Base-by-base conservation (phyloP, 2,329 filamentous ascomycete genomes). In the Pseudocercospora musae region DNA sequence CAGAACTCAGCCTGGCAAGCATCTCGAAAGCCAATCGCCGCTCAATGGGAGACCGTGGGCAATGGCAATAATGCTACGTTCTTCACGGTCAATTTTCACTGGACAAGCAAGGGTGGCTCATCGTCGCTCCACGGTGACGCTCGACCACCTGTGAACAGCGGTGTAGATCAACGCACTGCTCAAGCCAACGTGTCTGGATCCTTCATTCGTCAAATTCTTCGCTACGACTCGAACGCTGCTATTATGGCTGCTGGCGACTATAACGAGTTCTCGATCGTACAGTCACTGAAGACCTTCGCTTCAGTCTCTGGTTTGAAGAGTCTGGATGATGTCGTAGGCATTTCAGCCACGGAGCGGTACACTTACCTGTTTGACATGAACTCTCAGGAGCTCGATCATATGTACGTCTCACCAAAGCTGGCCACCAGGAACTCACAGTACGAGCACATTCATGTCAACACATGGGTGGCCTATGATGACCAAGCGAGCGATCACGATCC, bases 31-130 rank as follows among this genome's bases (percentile, higher is more conserved):
- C 88, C 89, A 1, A 78, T 91, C 0, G 86, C 81, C 0, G 89
- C 88, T 3, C 80, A 83, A 62, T 91, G 88, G 87, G 82, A 84
- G 70, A 81, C 85, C 0, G 76, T 85, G 33, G 80, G 82, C 61
- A 18, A 15, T 31, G 58, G 62, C 5, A 81, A 80, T 27, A 78
- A 80, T 62, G 80, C 76, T 63, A 82, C 80, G 64, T 87, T 91
- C 76, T 91, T 89, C 75, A 90, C 89, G 2, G 79, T 91, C 65
- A 90, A 91, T 70, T 86, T 90, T 42, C 88, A 91, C 77, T 86
- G 85, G 70, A 81, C 80, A 0, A 86, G 82, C 69, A 91, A 91
- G 77, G 86, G 86, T 27, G 88, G 88, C 40, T 84, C 85, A 21
- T 84, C 85, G 5, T 82, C 84, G 7, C 75, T 90, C 9, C 83